Conservation (phyloP, 2,329 filamentous ascomycete genomes). For the Colletotrichum tofieldiae region DNA sequence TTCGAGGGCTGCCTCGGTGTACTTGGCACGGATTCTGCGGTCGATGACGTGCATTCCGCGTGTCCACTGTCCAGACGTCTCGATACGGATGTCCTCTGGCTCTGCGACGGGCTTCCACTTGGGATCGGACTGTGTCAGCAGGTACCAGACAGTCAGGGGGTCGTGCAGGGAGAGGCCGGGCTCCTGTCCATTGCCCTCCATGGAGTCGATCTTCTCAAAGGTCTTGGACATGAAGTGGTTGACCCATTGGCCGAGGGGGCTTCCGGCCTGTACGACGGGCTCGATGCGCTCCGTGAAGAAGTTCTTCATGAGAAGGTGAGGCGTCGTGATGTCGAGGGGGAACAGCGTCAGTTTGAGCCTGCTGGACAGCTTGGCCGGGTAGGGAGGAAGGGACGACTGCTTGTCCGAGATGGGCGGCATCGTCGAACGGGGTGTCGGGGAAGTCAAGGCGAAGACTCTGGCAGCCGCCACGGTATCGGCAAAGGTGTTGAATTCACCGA, state of each 20-base stretch:
- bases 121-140: constrained; percentile 73
- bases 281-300: constrained; percentile 72
- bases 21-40: constrained; percentile 73
- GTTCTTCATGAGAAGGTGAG: constrained; percentile 75
- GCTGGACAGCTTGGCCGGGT: constrained; percentile 75
- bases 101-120: constrained; percentile 71
- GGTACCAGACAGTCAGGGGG: constrained; percentile 85
- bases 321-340: constrained; percentile 83
- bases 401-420: constrained; percentile 78
- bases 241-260: constrained; percentile 82
- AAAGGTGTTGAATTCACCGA: constrained; percentile 95
- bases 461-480: constrained; percentile 87
- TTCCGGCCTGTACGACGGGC: constrained; percentile 71
- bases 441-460: constrained; percentile 83
- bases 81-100: constrained; percentile 88
- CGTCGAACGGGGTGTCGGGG: constrained; percentile 80
- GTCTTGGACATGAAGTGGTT: constrained; percentile 80
- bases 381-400: constrained; percentile 68
- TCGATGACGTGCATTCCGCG: constrained; percentile 92
- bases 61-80: constrained; percentile 95
- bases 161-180: constrained; percentile 81
- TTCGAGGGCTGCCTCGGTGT: constrained; percentile 58
- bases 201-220: constrained; percentile 77
- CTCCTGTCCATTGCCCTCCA: constrained; percentile 72
- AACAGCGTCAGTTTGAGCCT: constrained; percentile 79